A percentile compares a stretch with the other conserved stretches of the same genome.
Evolutionary conservation across 805 yeast genomes (phyloP).

Genomic region (Teunomyces tritomae): DNA sequence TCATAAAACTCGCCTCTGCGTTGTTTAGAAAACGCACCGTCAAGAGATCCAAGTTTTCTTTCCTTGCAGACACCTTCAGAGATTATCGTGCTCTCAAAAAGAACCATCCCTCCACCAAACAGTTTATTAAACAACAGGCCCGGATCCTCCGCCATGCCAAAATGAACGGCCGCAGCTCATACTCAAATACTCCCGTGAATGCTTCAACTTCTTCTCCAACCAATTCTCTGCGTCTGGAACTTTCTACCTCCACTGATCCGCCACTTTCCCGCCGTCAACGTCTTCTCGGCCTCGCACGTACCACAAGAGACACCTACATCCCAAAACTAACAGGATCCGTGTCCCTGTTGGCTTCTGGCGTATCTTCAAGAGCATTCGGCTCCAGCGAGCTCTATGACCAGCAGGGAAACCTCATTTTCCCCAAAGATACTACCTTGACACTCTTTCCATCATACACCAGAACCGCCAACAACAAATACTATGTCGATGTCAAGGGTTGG

Average conservation of each 20-base stretch:
- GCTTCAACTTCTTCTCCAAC: neutral
- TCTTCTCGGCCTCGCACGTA: conserved; percentile 48
- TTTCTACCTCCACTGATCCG: neutral
- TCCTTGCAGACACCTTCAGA: conserved; percentile 28
- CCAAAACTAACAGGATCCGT: conserved; percentile 50
- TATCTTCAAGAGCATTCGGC: conserved; percentile 30
- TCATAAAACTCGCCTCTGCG: conserved; percentile 19
- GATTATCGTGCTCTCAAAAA: conserved; percentile 30
- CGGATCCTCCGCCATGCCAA: conserved; percentile 17
- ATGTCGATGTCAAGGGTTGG: conserved; percentile 69
- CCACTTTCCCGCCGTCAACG: conserved; percentile 42
- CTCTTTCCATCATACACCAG: conserved; percentile 43
- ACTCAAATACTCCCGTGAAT: neutral
- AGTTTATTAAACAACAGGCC: conserved; percentile 10
- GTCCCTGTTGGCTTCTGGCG: conserved; percentile 48
- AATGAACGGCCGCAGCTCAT: conserved; percentile 8
- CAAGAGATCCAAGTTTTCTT: conserved; percentile 20
- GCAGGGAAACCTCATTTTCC: conserved; percentile 35
- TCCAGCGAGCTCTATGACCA: conserved; percentile 25
- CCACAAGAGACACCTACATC: conserved; percentile 57
- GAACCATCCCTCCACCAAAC: conserved; percentile 13
- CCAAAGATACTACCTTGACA: conserved; percentile 58
- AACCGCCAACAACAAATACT: conserved; percentile 26
- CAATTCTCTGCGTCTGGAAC: neutral
- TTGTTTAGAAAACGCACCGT: conserved; percentile 12